phyloP scores from a whole-genome alignment of 495 filamentous ascomycete genomes.

The Aspergillus bridgeri region DNA sequence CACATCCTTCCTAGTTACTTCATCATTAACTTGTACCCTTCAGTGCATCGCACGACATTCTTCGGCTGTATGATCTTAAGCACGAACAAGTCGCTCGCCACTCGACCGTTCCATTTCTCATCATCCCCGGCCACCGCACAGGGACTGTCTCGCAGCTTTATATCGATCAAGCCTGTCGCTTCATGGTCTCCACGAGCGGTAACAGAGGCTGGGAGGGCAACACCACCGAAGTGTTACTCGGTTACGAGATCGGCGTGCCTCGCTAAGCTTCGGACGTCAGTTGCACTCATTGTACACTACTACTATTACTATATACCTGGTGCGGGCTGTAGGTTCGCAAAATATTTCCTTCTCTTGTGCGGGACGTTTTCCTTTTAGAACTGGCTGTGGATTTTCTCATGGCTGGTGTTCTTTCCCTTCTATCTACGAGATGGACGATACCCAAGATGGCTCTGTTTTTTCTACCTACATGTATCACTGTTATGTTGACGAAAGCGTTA shows the following conservation, averaged over 20 bases:
- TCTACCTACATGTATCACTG: conserved; percentile 1
- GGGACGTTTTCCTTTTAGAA: neutral
- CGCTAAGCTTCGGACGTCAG: conserved; percentile 14
- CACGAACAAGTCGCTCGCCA: conserved; percentile 63
- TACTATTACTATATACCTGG: conserved; percentile 3
- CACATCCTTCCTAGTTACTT: neutral
- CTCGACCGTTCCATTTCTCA: conserved; percentile 85
- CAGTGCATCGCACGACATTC: conserved; percentile 89
- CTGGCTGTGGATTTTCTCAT: neutral
- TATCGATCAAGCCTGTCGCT: conserved; percentile 81
- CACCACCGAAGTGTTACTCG: conserved; percentile 84
- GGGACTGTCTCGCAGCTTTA: conserved; percentile 83
- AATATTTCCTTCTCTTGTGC: neutral
- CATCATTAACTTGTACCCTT: conserved; percentile 8
- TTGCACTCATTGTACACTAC: neutral
- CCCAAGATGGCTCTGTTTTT: neutral
- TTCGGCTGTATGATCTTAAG: conserved; percentile 84
- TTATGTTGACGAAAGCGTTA: conserved; percentile 2
- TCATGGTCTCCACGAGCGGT: conserved; percentile 86
- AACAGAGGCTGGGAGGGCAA: conserved; percentile 96
- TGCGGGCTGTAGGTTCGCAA: neutral
- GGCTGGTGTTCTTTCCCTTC: neutral
- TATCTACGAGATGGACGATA: neutral
- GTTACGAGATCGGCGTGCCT: conserved; percentile 80
- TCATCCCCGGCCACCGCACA: conserved; percentile 89